Percentiles rank a stretch among this genome's conserved stretches.
These are phyloP conservation scores for Boletellus dicymbophilus DNA, from an alignment of 1,284 basidiomycete genomes.

Conservation along the genomic window DNA sequence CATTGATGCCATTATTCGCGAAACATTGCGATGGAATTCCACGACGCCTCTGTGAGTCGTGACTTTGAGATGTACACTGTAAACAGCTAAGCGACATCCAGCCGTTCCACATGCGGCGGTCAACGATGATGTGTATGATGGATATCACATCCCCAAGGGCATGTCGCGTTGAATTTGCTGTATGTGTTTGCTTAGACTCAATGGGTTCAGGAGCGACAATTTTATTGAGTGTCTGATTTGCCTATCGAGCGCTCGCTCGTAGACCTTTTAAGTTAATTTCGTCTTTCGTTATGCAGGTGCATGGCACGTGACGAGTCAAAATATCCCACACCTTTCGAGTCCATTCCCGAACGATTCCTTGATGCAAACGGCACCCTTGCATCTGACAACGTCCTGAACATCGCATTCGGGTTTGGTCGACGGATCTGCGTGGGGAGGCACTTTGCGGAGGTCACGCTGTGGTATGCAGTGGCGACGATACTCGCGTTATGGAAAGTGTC, in stretches of 20 bases:
- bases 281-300: conserved; percentile 4
- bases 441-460: conserved; percentile 14
- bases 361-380: conserved; percentile 16
- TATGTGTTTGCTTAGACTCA: background rate
- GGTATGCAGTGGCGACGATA: conserved; percentile 13
- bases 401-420: conserved; percentile 21
- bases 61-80: background rate
- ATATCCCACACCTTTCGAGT: conserved; percentile 15
- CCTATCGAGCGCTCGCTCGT: background rate
- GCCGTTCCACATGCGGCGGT: conserved; percentile 13
- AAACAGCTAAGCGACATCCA: conserved; percentile 1
- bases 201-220: conserved; percentile 8
- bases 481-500: conserved; percentile 19
- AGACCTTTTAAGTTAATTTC: background rate
- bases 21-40: conserved; percentile 31
- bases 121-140: conserved; percentile 19
- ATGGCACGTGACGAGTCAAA: conserved; percentile 16
- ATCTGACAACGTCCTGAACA: conserved; percentile 4
- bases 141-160: conserved; percentile 19
- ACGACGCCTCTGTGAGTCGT: conserved; percentile 11
- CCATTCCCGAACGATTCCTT: conserved; percentile 21
- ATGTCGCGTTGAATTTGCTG: background rate
- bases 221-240: conserved; percentile 16
- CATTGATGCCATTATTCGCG: conserved; percentile 31
- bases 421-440: conserved; percentile 14